Evolutionary conservation across 108 stramenopile species (phyloP).

Genomic region (Pseudonitzschia delicatissima): DNA sequence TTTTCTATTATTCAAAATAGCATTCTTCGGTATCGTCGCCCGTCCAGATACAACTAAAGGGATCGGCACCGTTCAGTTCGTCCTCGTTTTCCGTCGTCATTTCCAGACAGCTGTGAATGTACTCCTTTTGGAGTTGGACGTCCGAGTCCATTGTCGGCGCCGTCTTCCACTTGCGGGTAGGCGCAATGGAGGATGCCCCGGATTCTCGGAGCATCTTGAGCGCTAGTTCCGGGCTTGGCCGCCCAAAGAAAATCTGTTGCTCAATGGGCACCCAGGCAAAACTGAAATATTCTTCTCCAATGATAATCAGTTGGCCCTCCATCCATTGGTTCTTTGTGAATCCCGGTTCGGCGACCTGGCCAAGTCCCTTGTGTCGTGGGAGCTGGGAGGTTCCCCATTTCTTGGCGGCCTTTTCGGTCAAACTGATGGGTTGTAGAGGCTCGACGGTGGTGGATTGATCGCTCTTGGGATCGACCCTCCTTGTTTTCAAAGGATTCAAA

Average conservation of each 20-base stretch:
- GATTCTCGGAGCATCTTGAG: slow-evolving; percentile 66
- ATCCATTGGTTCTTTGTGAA: slow-evolving; percentile 66
- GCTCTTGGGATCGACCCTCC: not conserved
- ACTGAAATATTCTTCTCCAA: slow-evolving; percentile 75
- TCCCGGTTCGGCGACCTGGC: slow-evolving; percentile 69
- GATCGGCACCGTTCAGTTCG: slow-evolving; percentile 39
- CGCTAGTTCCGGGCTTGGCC: slow-evolving; percentile 67
- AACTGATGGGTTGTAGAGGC: slow-evolving; percentile 46
- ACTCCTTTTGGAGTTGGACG: slow-evolving; percentile 52
- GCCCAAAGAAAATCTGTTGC: slow-evolving; percentile 79
- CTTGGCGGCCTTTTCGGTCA: slow-evolving; percentile 58
- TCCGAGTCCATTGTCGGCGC: slow-evolving; percentile 53
- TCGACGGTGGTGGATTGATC: slow-evolving; percentile 9
- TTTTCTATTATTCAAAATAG: slow-evolving; percentile 57
- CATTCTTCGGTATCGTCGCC: slow-evolving; percentile 61
- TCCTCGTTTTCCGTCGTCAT: slow-evolving; percentile 50
- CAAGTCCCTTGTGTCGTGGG: slow-evolving; percentile 50
- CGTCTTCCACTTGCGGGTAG: slow-evolving; percentile 21
- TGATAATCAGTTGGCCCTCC: slow-evolving; percentile 78
- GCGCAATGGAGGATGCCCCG: slow-evolving; percentile 32
- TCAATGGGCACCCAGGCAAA: slow-evolving; percentile 83
- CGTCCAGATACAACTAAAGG: slow-evolving; percentile 71
- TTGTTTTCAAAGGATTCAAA: slow-evolving; percentile 26
- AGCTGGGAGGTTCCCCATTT: slow-evolving; percentile 72
- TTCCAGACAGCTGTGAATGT: slow-evolving; percentile 55